Base-by-base conservation (phyloP, 2,329 filamentous ascomycete species). In the Alternaria arbusti region DNA sequence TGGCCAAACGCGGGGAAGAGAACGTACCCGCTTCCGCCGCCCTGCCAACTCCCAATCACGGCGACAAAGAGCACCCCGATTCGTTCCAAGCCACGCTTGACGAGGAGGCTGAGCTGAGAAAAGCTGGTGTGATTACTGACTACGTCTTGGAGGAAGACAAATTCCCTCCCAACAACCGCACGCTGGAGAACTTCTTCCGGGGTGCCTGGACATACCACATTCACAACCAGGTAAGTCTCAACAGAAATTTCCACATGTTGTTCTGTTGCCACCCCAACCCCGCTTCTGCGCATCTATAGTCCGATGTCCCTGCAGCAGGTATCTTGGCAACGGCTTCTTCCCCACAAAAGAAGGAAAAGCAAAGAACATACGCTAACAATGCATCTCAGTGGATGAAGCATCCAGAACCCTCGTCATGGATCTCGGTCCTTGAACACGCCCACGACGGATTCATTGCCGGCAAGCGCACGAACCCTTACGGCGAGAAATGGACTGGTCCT, bases 141-240 rank as follows among this genome's bases (percentile, higher is more conserved):
- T 87, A 87, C 70, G 76, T 76, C 20, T 74, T 85, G 20, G 78
- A 83, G 17, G 82, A 85, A 57, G 85, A 87, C 70, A 82, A 82
- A 32, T 87, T 84, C 69, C 84, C 85, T 17, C 84, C 84, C n/a
- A 87, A 84, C 65, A 87, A 87, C 69, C 81, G 86, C 43, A 87
- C 84, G 1, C 60, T 87, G 51, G 83, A 86, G 70, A 84, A 87
- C 68, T 87, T 87, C 75, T 87, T 87, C 77, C 79, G 82, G 6
- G 86, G 86, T 2, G 83, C 84, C 22, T 87, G 84, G 84, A 86
- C 84, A 26, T 87, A 87, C 71, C 86, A 87, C 71, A 83, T 87
- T 63, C 85, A 87, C 70, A 87, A 87, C 66, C 85, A 86, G 79
- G 84, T 86, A 75, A 75, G 82, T 44, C 26, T n/a, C 44, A 45